These are phyloP conservation scores for Ascochyta koolunga DNA, from an alignment of 2,329 filamentous ascomycete genomes.

Conservation along the genomic window DNA sequence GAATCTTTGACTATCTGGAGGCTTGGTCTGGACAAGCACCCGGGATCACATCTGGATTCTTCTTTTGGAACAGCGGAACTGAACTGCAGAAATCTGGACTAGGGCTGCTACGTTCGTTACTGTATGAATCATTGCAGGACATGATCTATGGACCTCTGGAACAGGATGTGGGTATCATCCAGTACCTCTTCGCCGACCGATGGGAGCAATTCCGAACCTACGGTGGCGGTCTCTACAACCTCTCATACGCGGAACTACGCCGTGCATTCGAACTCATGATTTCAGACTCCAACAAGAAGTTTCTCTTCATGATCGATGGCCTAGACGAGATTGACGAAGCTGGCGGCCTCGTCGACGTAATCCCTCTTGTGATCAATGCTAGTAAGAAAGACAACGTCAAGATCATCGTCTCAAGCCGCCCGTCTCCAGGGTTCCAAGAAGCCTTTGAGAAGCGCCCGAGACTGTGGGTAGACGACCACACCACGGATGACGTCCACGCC, in stretches of 20 bases:
- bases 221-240: conserved; percentile 32
- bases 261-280: conserved; percentile 35
- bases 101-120: conserved; percentile 33
- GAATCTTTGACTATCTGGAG: conserved; percentile 32
- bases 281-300: conserved; percentile 37
- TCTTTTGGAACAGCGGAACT: conserved; percentile 53
- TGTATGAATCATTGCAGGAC: conserved; percentile 41
- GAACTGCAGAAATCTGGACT: conserved; percentile 34
- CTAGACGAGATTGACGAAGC: conserved; percentile 39
- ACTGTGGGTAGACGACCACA: conserved; percentile 32
- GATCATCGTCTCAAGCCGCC: conserved; percentile 38
- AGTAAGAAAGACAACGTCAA: conserved; percentile 40
- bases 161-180: conserved; percentile 31
- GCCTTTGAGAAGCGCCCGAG: conserved; percentile 32
- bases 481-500: conserved; percentile 24
- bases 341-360: conserved; percentile 28
- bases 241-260: conserved; percentile 29
- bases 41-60: conserved; percentile 50
- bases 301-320: conserved; percentile 42
- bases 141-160: conserved; percentile 41
- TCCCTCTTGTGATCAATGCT: conserved; percentile 19
- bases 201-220: conserved; percentile 39
- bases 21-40: conserved; percentile 37
- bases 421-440: conserved; percentile 25
- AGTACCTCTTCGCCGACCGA: conserved; percentile 35